Evolutionary conservation across 2,329 filamentous ascomycete species (phyloP), one percentile per base, ranked within the genome.

Genomic region (Neoarthrinium moseri): DNA sequence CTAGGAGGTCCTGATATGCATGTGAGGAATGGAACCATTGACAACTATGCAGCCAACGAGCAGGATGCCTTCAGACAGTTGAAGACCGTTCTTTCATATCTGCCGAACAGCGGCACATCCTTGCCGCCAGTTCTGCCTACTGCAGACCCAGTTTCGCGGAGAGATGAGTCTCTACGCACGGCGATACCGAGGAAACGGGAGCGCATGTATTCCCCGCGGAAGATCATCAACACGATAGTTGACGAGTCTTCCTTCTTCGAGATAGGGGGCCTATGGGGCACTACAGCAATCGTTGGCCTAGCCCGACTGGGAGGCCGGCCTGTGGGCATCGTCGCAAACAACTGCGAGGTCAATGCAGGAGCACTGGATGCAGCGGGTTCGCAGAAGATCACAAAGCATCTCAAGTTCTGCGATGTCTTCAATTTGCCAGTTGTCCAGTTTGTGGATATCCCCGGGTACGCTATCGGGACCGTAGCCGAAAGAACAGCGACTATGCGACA

Each of bases 351-450:
- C 17, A 78, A 81, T 37, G 74, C 78, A 1, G 81, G 82, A 8
- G 81, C 82, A 1, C 63, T 85, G 7, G 81, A 85, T 56, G 77
- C 81, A 1, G 67, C 72, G 1, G 81, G 81, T 5, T 77, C 75
- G 8, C 81, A 84, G 51, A 85, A 85, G 55, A 68, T 84, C 17
- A 77, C 74, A 0, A 68, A 78, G 2, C 73, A 83, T 60, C 63
- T 85, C 27, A 84, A 84, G 55, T 73, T 85, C 55, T 78, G 80
- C 50, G 82, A 86, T 55, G 72, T 84, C 34, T 83, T 85, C 68
- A 86, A 86, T 50, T 64, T 85, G 3, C 82, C 82, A 0, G 66
- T 84, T 4, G 47, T 86, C 6, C 82, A 86, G 56, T 84, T 85
- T 51, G 70, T 85, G 5, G 81, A 85, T 57, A 69, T 82, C 2